A percentile compares a stretch with the other conserved stretches of the same genome.
phyloP scores from a whole-genome alignment of 2,329 filamentous ascomycete genomes.

The Bipolaris sorokiniana region DNA sequence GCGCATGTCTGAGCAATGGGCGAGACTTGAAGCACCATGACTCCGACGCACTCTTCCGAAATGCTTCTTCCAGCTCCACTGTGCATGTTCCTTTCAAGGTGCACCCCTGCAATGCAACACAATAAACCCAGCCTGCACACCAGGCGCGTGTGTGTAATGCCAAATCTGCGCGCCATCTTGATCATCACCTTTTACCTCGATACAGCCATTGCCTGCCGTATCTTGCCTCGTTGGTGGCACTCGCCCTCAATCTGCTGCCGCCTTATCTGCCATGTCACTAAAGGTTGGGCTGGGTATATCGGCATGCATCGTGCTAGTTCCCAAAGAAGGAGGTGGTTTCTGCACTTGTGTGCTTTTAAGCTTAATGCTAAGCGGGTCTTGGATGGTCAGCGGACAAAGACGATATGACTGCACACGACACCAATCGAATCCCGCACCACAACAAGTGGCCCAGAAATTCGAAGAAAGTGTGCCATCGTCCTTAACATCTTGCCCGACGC shows the following conservation, averaged over 20 bases:
- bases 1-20: conserved; percentile 7
- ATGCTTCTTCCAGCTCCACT: neutral
- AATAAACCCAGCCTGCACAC: neutral
- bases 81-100: neutral
- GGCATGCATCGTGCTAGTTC: conserved; percentile 34
- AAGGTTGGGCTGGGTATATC: conserved; percentile 32
- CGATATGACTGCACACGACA: conserved; percentile 14
- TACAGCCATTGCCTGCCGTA: neutral
- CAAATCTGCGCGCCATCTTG: neutral
- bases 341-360: conserved; percentile 41
- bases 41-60: neutral
- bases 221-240: conserved; percentile 10
- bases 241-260: conserved; percentile 21
- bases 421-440: conserved; percentile 4
- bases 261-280: conserved; percentile 38
- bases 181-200: neutral
- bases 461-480: neutral
- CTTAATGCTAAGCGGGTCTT: conserved; percentile 42
- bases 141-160: neutral
- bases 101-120: neutral
- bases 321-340: conserved; percentile 42
- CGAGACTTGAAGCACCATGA: conserved; percentile 8
- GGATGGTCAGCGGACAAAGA: conserved; percentile 26
- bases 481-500: conserved; percentile 9
- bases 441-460: neutral